phyloP scores from a whole-genome alignment of 2,329 filamentous ascomycete species.

The Monosporascus sp. region DNA sequence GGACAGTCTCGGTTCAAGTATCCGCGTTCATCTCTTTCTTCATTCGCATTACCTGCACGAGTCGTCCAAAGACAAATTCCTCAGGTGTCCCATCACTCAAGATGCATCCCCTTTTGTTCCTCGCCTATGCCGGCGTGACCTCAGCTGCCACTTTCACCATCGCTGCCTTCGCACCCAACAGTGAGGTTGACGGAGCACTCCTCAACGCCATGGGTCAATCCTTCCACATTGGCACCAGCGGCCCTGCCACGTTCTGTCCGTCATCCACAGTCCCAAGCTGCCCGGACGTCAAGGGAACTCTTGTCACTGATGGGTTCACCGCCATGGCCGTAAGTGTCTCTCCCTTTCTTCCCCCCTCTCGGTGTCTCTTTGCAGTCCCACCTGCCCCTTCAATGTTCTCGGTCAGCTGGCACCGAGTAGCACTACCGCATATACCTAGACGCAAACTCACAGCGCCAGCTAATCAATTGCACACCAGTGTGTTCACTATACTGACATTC shows the following conservation, averaged over 20 bases:
- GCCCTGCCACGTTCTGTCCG: constrained; percentile 22
- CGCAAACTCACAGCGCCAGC: not conserved
- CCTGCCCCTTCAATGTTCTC: too few relatives aligned
- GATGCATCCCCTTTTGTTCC: constrained; percentile 6
- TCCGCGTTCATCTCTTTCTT: too few relatives aligned
- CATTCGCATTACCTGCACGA: too few relatives aligned
- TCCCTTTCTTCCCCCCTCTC: not conserved
- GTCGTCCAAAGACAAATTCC: too few relatives aligned
- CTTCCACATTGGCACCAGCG: constrained; percentile 18
- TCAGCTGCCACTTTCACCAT: constrained; percentile 14
- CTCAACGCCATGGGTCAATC: constrained; percentile 17
- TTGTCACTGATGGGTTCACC: constrained; percentile 16
- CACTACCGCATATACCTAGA: too few relatives aligned
- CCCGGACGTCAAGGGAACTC: constrained; percentile 17
- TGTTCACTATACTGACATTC: not conserved
- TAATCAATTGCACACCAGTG: not conserved
- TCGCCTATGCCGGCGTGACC: constrained; percentile 7
- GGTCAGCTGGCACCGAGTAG: too few relatives aligned
- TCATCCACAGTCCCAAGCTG: constrained; percentile 6
- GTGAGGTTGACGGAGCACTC: constrained; percentile 12
- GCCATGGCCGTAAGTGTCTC: constrained; percentile 19
- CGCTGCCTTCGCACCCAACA: constrained; percentile 19
- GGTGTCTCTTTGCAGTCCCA: too few relatives aligned
- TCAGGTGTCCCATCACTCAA: too few relatives aligned
- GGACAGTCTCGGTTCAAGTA: too few relatives aligned